phyloP scores from a whole-genome alignment of 306 rosid species.

The Begonia loranthoides region DNA sequence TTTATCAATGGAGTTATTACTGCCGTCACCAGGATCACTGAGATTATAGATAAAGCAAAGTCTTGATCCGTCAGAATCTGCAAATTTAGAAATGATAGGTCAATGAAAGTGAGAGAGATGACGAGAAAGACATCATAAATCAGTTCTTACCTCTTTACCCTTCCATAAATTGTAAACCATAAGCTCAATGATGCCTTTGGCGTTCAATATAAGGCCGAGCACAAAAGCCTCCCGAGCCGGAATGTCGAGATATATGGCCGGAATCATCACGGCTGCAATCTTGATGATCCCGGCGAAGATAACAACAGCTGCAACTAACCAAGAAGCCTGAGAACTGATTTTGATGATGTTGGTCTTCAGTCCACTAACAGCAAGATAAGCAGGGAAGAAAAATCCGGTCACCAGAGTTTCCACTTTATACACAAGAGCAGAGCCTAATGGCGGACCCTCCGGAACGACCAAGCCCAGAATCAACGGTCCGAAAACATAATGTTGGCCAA shows the following conservation, averaged over 20 bases:
- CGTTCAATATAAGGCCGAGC: constrained; percentile 49
- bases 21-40: constrained; percentile 33
- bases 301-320: constrained; percentile 18
- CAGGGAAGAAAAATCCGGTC: constrained; percentile 32
- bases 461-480: constrained; percentile 51
- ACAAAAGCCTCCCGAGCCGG: constrained; percentile 24
- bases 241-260: constrained; percentile 21
- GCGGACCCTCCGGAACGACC: constrained; percentile 48
- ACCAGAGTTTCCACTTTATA: constrained; percentile 25
- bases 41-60: constrained; percentile 34
- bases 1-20: constrained; percentile 38
- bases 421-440: constrained; percentile 40
- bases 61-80: constrained; percentile 44
- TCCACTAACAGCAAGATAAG: constrained; percentile 44
- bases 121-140: no score
- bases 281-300: constrained; percentile 15
- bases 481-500: constrained; percentile 41
- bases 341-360: constrained; percentile 31
- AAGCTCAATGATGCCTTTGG: constrained; percentile 49
- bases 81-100: constrained; percentile 5
- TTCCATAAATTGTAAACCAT: constrained; percentile 30
- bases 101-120: no score
- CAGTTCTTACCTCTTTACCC: constrained; percentile 18
- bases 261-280: constrained; percentile 36
- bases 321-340: not conserved